Conservation (phyloP, 2,329 filamentous ascomycete species). For the Talaromyces sp. region DNA sequence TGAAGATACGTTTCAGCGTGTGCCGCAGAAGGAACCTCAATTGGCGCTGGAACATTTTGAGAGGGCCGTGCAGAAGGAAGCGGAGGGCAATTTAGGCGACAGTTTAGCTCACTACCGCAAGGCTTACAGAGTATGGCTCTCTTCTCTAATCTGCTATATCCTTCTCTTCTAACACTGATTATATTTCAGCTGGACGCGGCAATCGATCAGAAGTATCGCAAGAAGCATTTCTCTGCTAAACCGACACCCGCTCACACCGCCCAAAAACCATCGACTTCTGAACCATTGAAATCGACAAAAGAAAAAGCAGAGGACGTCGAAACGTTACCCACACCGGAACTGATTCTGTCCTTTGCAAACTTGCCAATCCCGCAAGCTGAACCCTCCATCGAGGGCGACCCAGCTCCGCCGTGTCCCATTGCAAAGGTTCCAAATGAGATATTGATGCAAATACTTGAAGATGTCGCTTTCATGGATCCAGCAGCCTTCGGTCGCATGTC, state of each 20-base stretch:
- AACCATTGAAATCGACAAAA: conserved; percentile 54
- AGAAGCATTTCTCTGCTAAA: conserved; percentile 79
- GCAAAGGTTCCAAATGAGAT: conserved; percentile 76
- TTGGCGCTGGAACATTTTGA: conserved; percentile 92
- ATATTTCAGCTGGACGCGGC: conserved; percentile 66
- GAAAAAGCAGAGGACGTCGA: conserved; percentile 33
- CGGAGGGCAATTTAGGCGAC: conserved; percentile 77
- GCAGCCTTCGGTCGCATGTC: conserved; percentile 70
- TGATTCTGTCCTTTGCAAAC: conserved; percentile 69
- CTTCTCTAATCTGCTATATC: background rate
- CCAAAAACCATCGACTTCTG: conserved; percentile 32
- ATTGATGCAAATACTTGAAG: conserved; percentile 68
- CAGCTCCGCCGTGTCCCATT: conserved; percentile 74
- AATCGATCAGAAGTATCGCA: conserved; percentile 81
- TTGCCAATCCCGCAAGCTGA: conserved; percentile 63
- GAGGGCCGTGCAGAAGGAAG: conserved; percentile 81
- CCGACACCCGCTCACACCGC: conserved; percentile 20
- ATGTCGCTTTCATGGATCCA: conserved; percentile 70
- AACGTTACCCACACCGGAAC: conserved; percentile 55
- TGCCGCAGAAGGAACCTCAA: conserved; percentile 48
- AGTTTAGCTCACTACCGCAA: conserved; percentile 83
- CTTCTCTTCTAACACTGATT: conserved; percentile 16
- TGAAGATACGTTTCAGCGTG: conserved; percentile 32
- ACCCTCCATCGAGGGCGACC: conserved; percentile 65
- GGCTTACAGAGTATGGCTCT: conserved; percentile 69